phyloP scores from a whole-genome alignment of 164 flowering plant species.

The Buxus sempervirens region DNA sequence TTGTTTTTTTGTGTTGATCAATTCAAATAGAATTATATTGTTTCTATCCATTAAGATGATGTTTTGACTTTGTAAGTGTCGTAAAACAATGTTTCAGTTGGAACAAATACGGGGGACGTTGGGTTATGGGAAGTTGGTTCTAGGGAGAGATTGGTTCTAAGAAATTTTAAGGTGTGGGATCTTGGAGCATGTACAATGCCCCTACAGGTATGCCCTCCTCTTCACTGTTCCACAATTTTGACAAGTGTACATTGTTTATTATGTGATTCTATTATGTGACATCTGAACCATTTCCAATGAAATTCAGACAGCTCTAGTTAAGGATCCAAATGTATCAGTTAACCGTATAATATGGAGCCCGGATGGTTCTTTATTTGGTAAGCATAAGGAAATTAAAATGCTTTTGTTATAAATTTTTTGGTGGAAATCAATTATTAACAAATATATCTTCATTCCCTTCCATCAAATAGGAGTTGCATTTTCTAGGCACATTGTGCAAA shows the following conservation, averaged over 20 bases:
- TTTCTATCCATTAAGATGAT: not conserved
- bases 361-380: slow-evolving; percentile 85
- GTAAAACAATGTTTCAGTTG: slow-evolving; percentile 47
- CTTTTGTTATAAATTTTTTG: not conserved
- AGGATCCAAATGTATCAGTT: slow-evolving; percentile 66
- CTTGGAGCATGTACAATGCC: slow-evolving; percentile 53
- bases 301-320: slow-evolving; percentile 50
- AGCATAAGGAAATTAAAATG: slow-evolving; percentile 10
- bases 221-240: not conserved
- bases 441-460: not conserved
- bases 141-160: slow-evolving; percentile 50
- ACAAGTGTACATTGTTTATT: not conserved
- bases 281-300: slow-evolving; percentile 1
- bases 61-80: slow-evolving; percentile 10
- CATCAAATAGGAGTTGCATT: slow-evolving; percentile 72
- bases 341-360: slow-evolving; percentile 86
- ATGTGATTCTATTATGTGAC: not conserved
- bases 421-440: not conserved
- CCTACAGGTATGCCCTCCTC: slow-evolving; percentile 47
- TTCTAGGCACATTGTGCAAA: slow-evolving; percentile 76
- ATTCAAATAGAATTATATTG: not conserved
- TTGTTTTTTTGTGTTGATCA: not conserved
- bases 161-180: slow-evolving; percentile 83
- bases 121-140: slow-evolving; percentile 78
- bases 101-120: slow-evolving; percentile 77